Evolutionary conservation across 140 eudicot genomes (phyloP), one percentile per base, ranked within the genome.

Genomic region (Senecio squalidus): DNA sequence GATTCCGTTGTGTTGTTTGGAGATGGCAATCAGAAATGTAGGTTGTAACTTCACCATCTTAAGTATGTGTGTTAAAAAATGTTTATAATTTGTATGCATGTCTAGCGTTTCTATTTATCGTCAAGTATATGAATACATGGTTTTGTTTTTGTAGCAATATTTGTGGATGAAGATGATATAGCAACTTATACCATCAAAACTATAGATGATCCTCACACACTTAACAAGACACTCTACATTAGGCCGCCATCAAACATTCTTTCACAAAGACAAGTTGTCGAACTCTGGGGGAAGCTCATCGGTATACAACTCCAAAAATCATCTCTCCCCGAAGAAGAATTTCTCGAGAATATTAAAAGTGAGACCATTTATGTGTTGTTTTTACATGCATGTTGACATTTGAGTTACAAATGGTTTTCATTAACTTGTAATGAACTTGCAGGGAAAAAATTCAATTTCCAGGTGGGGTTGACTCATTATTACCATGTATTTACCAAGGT

Each of bases 11-110:
- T 13, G 40, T 30, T 85, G 39, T 75, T 78, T 22, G 94, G 91
- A 27, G 87, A 90, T 64, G 95, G 91, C 58, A 78, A 74, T 50
- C 47, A 44, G n/a, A 86, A 90, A 78, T 84, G 97, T 85, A 78
- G 11, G 40, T 7, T 34, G 11, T 34, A 36, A 15, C 43, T 36
- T 15, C n/a, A n/a, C n/a, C n/a, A n/a, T n/a, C n/a, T n/a, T n/a
- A n/a, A n/a, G n/a, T n/a, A n/a, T n/a, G n/a, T n/a, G n/a, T n/a
- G n/a, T n/a, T n/a, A n/a, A n/a, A n/a, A n/a, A n/a, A n/a, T n/a
- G n/a, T n/a, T n/a, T n/a, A n/a, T n/a, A n/a, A n/a, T n/a, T n/a
- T n/a, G n/a, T n/a, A n/a, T n/a, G n/a, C n/a, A n/a, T n/a, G n/a
- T n/a, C n/a, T n/a, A n/a, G n/a, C n/a, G n/a, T n/a, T n/a, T n/a